These are phyloP conservation scores for Peniophora sp. DNA, from an alignment of 1,284 basidiomycete species.

Conservation along the genomic window DNA sequence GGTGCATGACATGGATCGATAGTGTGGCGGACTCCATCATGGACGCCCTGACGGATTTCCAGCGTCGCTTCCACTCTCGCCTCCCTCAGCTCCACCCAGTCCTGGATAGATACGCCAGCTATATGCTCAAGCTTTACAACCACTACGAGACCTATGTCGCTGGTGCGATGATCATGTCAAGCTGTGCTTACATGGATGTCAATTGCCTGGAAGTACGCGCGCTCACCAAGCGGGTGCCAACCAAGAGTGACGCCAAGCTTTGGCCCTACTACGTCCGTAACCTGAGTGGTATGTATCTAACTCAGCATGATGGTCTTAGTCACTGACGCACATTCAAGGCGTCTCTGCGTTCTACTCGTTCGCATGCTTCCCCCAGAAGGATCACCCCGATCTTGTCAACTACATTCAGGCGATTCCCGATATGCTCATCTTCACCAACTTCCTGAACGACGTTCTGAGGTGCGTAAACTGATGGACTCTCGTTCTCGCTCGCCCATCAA, in stretches of 20 bases:
- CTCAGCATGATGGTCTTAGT: not conserved
- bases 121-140: not conserved
- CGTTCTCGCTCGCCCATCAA: not conserved
- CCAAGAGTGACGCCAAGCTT: not conserved
- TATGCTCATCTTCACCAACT: not conserved
- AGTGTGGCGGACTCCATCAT: not conserved
- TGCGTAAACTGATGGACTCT: not conserved
- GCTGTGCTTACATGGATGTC: not conserved
- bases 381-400: not conserved
- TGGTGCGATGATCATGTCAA: not conserved
- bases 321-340: not conserved
- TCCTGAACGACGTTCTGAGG: not conserved
- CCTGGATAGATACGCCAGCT: not conserved
- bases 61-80: not conserved
- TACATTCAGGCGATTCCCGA: not conserved
- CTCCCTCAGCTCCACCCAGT: not conserved
- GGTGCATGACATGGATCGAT: not conserved
- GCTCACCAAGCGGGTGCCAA: not conserved
- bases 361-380: not conserved
- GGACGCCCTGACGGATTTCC: not conserved
- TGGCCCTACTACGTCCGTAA: not conserved
- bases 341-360: not conserved
- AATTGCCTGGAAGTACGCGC: not conserved
- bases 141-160: not conserved
- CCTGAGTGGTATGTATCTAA: not conserved